Evolutionary conservation across 306 rosid genomes (phyloP).

Genomic region (Lagenaria siceraria): DNA sequence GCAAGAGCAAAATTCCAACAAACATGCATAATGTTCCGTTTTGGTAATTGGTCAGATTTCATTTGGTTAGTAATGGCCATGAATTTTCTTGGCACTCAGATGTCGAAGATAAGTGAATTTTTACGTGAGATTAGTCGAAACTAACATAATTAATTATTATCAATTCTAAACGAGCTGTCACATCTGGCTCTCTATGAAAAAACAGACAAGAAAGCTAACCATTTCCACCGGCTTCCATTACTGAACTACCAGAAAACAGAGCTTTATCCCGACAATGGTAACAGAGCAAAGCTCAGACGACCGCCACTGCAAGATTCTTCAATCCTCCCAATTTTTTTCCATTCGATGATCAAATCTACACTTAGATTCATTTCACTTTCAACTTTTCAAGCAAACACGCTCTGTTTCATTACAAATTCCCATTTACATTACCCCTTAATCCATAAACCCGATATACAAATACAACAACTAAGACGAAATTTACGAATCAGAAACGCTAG

Average conservation of each 20-base stretch:
- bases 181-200: not conserved
- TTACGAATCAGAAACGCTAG: constrained; percentile 2
- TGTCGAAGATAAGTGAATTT: too few relatives aligned
- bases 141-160: not conserved
- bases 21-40: too few relatives aligned
- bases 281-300: not conserved
- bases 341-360: not conserved
- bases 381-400: not conserved
- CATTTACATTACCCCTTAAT: not conserved
- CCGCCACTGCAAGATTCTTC: not conserved
- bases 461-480: not conserved
- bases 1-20: too few relatives aligned
- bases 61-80: too few relatives aligned
- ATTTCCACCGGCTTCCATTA: not conserved
- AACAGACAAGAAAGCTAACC: not conserved
- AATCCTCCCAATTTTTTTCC: not conserved
- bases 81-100: too few relatives aligned
- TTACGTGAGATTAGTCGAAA: too few relatives aligned
- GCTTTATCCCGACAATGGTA: not conserved
- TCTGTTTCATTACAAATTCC: not conserved
- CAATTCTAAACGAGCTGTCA: not conserved
- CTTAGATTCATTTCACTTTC: not conserved
- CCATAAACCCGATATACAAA: not conserved
- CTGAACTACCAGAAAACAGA: not conserved
- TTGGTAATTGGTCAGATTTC: too few relatives aligned